Evolutionary conservation across 1,284 basidiomycete genomes (phyloP).

Genomic region (Rhodotorula sp.): DNA sequence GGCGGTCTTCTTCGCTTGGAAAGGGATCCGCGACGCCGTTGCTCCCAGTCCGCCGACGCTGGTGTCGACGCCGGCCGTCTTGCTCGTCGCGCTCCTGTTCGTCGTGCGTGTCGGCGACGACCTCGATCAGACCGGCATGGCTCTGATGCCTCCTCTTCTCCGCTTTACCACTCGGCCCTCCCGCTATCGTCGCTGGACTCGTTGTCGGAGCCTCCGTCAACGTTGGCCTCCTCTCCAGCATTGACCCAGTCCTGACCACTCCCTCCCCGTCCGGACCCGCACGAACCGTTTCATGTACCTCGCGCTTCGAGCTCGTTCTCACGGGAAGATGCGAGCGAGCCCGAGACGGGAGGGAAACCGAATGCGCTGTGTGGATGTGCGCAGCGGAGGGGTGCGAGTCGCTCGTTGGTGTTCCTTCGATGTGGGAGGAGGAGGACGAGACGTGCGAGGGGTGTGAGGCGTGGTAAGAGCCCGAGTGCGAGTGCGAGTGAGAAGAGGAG

Average conservation of each 20-base stretch:
- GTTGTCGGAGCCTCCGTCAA: background rate
- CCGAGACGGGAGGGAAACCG: background rate
- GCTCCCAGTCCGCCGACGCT: background rate
- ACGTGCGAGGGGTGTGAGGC: background rate
- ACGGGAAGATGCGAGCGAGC: background rate
- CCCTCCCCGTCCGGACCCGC: background rate
- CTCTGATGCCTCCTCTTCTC: background rate
- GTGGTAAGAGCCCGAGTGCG: background rate
- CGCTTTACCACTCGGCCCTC: background rate
- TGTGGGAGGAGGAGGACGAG: background rate
- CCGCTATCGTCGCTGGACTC: background rate
- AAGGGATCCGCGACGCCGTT: background rate
- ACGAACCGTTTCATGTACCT: background rate
- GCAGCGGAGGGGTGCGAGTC: background rate
- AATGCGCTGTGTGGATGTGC: background rate
- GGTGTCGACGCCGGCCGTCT: background rate
- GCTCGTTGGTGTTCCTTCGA: background rate
- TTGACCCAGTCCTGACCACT: background rate
- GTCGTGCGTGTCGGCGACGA: background rate
- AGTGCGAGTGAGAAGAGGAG: background rate
- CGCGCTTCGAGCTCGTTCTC: background rate
- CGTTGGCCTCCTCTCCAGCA: constrained; percentile 13
- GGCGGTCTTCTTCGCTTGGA: constrained; percentile 12
- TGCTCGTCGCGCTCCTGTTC: background rate
- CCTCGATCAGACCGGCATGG: constrained; percentile 10